Conservation (phyloP, 441 rosid species). For the Metrosideros polymorpha region DNA sequence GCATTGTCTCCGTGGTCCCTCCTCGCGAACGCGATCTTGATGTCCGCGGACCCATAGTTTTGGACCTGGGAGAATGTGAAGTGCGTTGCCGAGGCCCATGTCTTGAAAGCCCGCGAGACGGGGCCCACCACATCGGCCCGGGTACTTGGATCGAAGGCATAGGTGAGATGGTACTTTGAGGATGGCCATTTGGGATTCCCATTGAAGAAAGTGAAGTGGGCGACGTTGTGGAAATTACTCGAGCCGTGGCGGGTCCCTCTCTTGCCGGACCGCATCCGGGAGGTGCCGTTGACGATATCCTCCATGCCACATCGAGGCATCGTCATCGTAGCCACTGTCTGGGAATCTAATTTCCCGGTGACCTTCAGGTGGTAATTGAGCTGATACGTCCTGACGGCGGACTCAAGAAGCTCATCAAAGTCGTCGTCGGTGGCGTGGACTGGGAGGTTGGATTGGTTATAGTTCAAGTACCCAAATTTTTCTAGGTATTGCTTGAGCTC, state of each 20-base stretch:
- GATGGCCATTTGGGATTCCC: slow-evolving; percentile 3
- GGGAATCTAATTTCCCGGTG: slow-evolving; percentile 11
- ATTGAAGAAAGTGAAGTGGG: slow-evolving; percentile 4
- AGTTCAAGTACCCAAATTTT: background rate
- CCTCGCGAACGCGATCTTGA: background rate
- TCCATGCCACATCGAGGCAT: slow-evolving; percentile 18
- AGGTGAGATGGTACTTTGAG: slow-evolving; percentile 1
- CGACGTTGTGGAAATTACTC: background rate
- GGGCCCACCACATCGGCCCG: background rate
- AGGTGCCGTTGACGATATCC: slow-evolving; percentile 5
- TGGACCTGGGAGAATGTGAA: slow-evolving; percentile 1
- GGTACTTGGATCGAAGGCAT: background rate
- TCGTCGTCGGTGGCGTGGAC: background rate
- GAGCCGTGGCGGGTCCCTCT: background rate
- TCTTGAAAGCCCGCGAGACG: background rate
- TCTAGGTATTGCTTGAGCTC: background rate
- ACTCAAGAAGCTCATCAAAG: slow-evolving; percentile 23
- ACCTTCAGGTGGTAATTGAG: slow-evolving; percentile 6
- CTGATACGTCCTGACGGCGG: slow-evolving; percentile 18
- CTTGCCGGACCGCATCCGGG: background rate
- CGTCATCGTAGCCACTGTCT: slow-evolving; percentile 10
- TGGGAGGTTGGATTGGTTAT: background rate
- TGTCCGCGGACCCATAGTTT: background rate
- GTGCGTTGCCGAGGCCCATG: slow-evolving; percentile 3
- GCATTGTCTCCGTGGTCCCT: background rate